phyloP scores from a whole-genome alignment of 2,329 filamentous ascomycete species.

The Xylariaceae sp. region DNA sequence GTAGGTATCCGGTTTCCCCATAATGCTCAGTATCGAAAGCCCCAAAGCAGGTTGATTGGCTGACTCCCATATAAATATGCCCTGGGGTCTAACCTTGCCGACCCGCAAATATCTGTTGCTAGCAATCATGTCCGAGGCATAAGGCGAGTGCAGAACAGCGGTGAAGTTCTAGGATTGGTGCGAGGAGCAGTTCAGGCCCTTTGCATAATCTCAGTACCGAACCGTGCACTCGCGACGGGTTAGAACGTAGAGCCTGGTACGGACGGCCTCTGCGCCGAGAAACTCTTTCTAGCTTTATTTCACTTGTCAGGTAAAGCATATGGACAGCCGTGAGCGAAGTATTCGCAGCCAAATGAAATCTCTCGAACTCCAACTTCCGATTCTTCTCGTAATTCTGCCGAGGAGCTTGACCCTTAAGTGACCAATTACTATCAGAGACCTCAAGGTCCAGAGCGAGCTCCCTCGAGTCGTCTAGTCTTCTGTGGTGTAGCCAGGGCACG shows the following conservation, averaged over 20 bases:
- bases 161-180: slow-evolving; percentile 37
- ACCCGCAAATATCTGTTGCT: slow-evolving; percentile 26
- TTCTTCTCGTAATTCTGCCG: slow-evolving; percentile 5
- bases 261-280: no score
- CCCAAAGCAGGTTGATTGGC: neutral
- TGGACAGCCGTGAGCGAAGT: no score
- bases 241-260: no score
- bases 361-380: slow-evolving; percentile 6
- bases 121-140: slow-evolving; percentile 20
- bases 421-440: slow-evolving; percentile 4
- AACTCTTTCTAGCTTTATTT: no score
- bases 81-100: slow-evolving; percentile 34
- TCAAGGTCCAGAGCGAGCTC: slow-evolving; percentile 5
- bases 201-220: neutral
- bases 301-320: no score
- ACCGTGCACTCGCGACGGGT: no score
- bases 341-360: no score
- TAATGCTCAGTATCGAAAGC: no score
- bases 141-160: slow-evolving; percentile 30
- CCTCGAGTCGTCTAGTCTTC: slow-evolving; percentile 2
- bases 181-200: slow-evolving; percentile 30
- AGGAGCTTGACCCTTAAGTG: slow-evolving; percentile 5
- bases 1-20: slow-evolving; percentile 11
- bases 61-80: slow-evolving; percentile 26
- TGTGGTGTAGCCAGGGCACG: slow-evolving; percentile 14